phyloP scores from a whole-genome alignment of 1,284 basidiomycete genomes.

The Microbotryomycetes sp. region DNA sequence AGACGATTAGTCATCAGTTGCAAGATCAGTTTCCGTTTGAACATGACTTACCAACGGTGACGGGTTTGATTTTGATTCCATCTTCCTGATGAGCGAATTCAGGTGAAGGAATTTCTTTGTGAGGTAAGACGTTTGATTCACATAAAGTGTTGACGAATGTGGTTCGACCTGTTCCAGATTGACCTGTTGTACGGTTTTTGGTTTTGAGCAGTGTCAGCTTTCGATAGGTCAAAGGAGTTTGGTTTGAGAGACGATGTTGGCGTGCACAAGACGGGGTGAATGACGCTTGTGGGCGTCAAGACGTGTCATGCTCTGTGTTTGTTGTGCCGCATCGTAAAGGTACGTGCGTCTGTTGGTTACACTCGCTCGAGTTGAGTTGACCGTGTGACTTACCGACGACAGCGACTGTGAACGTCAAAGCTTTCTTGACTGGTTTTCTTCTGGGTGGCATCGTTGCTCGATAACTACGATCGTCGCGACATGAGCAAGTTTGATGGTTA shows the following conservation, averaged over 20 bases:
- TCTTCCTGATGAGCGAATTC: slow-evolving; percentile 90
- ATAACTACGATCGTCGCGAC: too few species aligned
- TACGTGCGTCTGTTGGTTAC: too few species aligned
- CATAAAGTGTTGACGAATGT: slow-evolving; percentile 98
- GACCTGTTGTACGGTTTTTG: slow-evolving; percentile 58
- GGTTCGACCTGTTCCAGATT: slow-evolving; percentile 90
- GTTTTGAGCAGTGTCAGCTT: too few species aligned
- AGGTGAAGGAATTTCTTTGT: slow-evolving; percentile 79
- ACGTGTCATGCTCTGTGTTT: too few species aligned
- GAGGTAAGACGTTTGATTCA: slow-evolving; percentile 50
- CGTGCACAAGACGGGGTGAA: too few species aligned
- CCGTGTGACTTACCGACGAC: slow-evolving; percentile 10
- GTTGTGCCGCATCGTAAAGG: too few species aligned
- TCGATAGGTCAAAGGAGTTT: too few species aligned
- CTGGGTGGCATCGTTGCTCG: slow-evolving; percentile 14
- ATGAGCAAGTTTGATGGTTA: too few species aligned
- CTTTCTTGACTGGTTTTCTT: slow-evolving; percentile 88
- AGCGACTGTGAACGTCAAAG: slow-evolving; percentile 79
- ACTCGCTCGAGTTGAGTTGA: too few species aligned
- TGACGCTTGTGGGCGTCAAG: too few species aligned
- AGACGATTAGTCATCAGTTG: background rate
- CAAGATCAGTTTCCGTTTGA: too few species aligned
- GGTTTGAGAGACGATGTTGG: too few species aligned
- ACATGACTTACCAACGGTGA: slow-evolving; percentile 72
- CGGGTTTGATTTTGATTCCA: slow-evolving; percentile 91